Percentiles rank a stretch among this genome's conserved stretches.
Evolutionary conservation across 805 yeast species (phyloP).

Genomic region (Saturnispora dispora): DNA sequence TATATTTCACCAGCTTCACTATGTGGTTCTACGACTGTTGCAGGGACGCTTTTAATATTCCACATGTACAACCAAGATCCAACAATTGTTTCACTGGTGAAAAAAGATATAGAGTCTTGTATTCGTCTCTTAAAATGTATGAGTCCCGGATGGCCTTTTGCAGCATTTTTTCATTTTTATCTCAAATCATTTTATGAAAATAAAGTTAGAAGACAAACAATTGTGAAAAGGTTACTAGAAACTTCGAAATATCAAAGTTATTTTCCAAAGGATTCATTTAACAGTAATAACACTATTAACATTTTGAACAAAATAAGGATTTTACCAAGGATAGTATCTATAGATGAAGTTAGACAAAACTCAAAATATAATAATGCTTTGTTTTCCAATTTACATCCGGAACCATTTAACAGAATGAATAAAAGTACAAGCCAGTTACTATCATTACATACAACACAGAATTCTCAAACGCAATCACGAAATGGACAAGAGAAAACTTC

Average conservation of each 20-base stretch:
- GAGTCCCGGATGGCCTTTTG: conserved; percentile 47
- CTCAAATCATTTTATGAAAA: conserved; percentile 36
- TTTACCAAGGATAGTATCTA: neutral
- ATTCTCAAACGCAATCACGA: neutral
- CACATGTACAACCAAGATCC: conserved; percentile 36
- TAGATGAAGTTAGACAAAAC: neutral
- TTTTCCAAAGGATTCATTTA: neutral
- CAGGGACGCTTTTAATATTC: conserved; percentile 62
- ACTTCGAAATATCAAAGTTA: neutral
- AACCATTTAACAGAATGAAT: neutral
- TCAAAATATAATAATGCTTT: neutral
- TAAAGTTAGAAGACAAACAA: conserved; percentile 18
- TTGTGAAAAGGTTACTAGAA: conserved; percentile 13
- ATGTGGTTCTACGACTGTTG: conserved; percentile 48
- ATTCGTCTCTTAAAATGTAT: conserved; percentile 29
- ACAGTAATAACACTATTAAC: conserved; percentile 3
- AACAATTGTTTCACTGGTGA: conserved; percentile 19
- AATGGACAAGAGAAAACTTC: neutral
- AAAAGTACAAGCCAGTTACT: neutral
- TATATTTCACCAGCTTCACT: conserved; percentile 24
- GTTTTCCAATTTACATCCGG: neutral
- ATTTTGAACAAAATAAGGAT: conserved; percentile 2
- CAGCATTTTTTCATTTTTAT: conserved; percentile 40
- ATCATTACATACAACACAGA: neutral
- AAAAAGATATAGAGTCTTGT: conserved; percentile 18